Conservation (phyloP, 192 early-diverging fungal species). For the Coemansia nantahalensis region DNA sequence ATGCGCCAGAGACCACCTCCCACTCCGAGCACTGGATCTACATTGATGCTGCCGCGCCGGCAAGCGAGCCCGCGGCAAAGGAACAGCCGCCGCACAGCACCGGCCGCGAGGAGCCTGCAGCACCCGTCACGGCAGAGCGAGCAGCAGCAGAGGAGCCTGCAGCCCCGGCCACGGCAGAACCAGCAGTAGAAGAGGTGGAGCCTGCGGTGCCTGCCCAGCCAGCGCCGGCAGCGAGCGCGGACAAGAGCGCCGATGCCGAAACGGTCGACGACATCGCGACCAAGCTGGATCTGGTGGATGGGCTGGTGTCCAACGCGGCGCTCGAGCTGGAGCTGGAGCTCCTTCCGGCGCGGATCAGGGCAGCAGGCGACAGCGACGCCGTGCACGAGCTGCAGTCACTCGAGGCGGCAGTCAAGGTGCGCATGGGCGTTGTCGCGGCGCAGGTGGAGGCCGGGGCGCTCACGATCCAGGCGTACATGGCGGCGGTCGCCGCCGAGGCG, state of each 20-base stretch:
- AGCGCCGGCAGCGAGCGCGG: neutral
- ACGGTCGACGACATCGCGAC: slow-evolving; percentile 21
- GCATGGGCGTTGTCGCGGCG: slow-evolving; percentile 43
- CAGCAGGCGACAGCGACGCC: slow-evolving; percentile 7
- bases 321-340: slow-evolving; percentile 44
- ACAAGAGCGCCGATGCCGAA: neutral
- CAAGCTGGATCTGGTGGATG: slow-evolving; percentile 32
- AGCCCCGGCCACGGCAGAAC: neutral
- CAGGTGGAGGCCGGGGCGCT: slow-evolving; percentile 42
- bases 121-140: too few relatives aligned
- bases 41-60: slow-evolving; percentile 7
- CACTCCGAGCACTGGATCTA: slow-evolving; percentile 42
- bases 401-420: slow-evolving; percentile 38
- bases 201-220: too few relatives aligned
- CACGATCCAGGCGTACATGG: slow-evolving; percentile 40
- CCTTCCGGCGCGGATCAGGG: slow-evolving; percentile 25
- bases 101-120: too few relatives aligned
- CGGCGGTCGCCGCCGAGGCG: slow-evolving; percentile 16
- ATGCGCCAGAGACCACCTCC: slow-evolving; percentile 21
- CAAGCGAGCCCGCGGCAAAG: too few relatives aligned
- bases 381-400: slow-evolving; percentile 22
- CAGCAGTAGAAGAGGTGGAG: neutral
- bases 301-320: slow-evolving; percentile 33
- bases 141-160: slow-evolving; percentile 2
- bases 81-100: too few relatives aligned